phyloP scores from a whole-genome alignment of 305 asterid genomes.

The Nicotiana rustica region DNA sequence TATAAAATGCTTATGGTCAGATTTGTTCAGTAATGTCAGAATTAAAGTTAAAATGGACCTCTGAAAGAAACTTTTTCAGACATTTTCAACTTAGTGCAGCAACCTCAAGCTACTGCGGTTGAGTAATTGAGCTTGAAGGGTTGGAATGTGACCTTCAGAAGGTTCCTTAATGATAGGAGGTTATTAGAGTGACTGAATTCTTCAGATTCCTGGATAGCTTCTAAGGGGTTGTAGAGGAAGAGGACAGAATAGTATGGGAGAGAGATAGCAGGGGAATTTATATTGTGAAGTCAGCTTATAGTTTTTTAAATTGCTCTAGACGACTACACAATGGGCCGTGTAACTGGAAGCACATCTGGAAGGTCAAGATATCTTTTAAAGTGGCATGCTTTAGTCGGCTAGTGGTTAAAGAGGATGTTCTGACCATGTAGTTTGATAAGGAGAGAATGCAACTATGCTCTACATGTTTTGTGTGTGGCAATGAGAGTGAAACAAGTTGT shows the following conservation, averaged over 20 bases:
- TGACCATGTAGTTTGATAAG: not conserved
- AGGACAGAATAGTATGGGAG: not conserved
- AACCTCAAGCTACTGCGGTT: not conserved
- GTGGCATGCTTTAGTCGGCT: not conserved
- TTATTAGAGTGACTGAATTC: slow-evolving; percentile 4
- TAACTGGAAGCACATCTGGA: not conserved
- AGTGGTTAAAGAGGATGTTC: not conserved
- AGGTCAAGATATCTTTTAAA: not conserved
- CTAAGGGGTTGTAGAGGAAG: not conserved
- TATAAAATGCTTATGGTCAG: not conserved
- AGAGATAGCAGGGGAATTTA: not conserved
- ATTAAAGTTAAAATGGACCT: not conserved
- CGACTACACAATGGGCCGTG: not conserved
- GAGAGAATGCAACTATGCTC: not conserved
- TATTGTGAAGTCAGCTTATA: not conserved
- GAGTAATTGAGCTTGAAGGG: not conserved
- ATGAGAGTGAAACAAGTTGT: not conserved
- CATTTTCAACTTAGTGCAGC: not conserved
- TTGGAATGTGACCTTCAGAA: not conserved
- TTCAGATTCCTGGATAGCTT: not conserved
- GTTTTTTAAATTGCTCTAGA: not conserved
- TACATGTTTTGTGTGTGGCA: not conserved
- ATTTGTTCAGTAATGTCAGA: too few species aligned
- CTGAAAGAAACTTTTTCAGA: not conserved
- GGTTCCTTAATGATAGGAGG: not conserved